Base-by-base conservation (phyloP, 148 eudicot species). In the Suaeda aralocaspica region DNA sequence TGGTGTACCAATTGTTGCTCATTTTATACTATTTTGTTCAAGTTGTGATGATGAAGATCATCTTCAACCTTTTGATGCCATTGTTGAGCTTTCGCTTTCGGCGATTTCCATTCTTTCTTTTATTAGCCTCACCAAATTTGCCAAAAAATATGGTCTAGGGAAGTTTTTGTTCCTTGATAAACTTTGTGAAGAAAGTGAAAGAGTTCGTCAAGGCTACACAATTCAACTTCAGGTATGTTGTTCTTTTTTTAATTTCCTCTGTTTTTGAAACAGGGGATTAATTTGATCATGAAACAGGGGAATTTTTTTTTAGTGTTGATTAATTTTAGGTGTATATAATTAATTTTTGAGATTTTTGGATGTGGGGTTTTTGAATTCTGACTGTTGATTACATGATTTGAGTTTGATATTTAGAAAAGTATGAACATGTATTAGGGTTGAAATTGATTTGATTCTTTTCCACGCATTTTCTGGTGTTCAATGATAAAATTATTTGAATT, bases 111-210 rank as follows among this genome's bases (percentile, higher is more conserved):
- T 79, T 9, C 70, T 93, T 2, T 90, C 98, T 0, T 93, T 82
- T 65, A 50, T 88, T 42, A 72, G 87, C 39, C 78, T 93, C 1
- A 82, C 88, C 18, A 76, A 82, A 8, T 88, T 87, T 50, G 80
- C 78, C 0, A 79, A 82, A 8, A 85, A 73, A n/a, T 88, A 87
- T 67, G 98, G 98, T 3, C 62, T 93, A 11, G 73, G 86, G 28
- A 90, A 46, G 68, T 93, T 93, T 28, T 70, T 93, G 53, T 88
- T 93, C 34, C 87, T 93, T 33, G 92, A 90, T 80, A 88, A 85
- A 42, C 45, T 93, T 51, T 71, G 72, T 29, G 85, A 83, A 68
- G 92, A 87, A n/a, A 88, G 88, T 72, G 84, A 77, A 19, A 76
- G 78, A 60, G 96, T 90, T 65, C 74, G 84, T 21, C 57, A 74